phyloP scores from a whole-genome alignment of 129 eudicot genomes.

The Ambrosia artemisiifolia region DNA sequence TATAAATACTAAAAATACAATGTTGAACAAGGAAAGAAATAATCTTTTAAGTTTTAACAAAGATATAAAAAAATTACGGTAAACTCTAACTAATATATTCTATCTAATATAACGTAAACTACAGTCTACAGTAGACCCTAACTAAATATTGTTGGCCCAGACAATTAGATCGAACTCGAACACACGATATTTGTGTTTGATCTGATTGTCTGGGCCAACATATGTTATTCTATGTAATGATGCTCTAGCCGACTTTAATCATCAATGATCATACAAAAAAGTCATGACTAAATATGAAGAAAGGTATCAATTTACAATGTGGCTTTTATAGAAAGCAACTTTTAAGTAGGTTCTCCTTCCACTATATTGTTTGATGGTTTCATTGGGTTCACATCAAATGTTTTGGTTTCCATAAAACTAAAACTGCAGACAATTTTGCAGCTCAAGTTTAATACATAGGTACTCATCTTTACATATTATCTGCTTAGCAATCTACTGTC shows the following conservation, averaged over 20 bases:
- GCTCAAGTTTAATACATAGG: conserved; percentile 12
- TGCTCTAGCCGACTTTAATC: not conserved
- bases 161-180: too few species aligned
- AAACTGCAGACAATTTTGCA: conserved; percentile 4
- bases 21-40: too few species aligned
- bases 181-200: too few species aligned
- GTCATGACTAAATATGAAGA: conserved; percentile 18
- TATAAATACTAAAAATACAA: too few species aligned
- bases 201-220: too few species aligned
- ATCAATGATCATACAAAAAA: conserved; percentile 23
- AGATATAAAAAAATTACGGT: too few species aligned
- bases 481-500: not conserved
- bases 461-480: conserved; percentile 15
- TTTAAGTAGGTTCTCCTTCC: conserved; percentile 35
- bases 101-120: too few species aligned
- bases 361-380: conserved; percentile 15
- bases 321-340: conserved; percentile 51
- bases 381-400: conserved; percentile 14
- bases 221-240: too few species aligned
- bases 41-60: too few species aligned
- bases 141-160: too few species aligned
- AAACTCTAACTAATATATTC: too few species aligned
- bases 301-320: conserved; percentile 35
- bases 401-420: conserved; percentile 19
- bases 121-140: too few species aligned